Conservation (phyloP, 2,329 filamentous ascomycete genomes). For the Fusarium albosuccineum region DNA sequence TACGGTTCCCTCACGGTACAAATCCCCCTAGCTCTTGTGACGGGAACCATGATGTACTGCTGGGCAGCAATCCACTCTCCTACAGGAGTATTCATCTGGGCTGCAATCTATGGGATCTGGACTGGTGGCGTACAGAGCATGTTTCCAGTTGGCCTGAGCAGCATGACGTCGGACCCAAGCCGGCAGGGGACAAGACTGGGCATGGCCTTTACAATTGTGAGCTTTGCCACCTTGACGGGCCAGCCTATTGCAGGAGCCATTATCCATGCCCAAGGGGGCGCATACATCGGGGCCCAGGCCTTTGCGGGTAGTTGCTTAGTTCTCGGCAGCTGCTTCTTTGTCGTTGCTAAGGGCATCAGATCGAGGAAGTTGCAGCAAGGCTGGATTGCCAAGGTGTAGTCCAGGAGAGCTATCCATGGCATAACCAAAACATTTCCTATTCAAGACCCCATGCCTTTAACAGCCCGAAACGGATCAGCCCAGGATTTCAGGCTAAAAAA, state of each 20-base stretch:
- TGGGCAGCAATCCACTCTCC: slow-evolving; percentile 70
- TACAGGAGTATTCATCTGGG: slow-evolving; percentile 70
- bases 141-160: slow-evolving; percentile 70
- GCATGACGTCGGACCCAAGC: slow-evolving; percentile 64
- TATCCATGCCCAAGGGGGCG: slow-evolving; percentile 56
- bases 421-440: no score
- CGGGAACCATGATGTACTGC: slow-evolving; percentile 10
- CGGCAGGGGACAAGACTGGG: slow-evolving; percentile 68
- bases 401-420: neutral
- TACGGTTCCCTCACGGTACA: slow-evolving; percentile 9
- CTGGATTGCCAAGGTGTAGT: slow-evolving; percentile 11
- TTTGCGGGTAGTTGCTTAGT: slow-evolving; percentile 55
- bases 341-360: slow-evolving; percentile 9
- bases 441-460: no score
- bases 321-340: slow-evolving; percentile 13
- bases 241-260: slow-evolving; percentile 66
- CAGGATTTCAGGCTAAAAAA: no score
- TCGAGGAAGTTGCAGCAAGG: slow-evolving; percentile 10
- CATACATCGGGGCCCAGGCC: slow-evolving; percentile 61
- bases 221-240: slow-evolving; percentile 64
- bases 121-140: slow-evolving; percentile 69
- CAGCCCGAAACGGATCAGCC: no score
- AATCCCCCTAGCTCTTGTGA: neutral
- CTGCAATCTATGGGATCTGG: slow-evolving; percentile 71
- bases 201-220: slow-evolving; percentile 69